Conservation (phyloP, 2,329 filamentous ascomycete species). For the Mollisiaceae sp. region DNA sequence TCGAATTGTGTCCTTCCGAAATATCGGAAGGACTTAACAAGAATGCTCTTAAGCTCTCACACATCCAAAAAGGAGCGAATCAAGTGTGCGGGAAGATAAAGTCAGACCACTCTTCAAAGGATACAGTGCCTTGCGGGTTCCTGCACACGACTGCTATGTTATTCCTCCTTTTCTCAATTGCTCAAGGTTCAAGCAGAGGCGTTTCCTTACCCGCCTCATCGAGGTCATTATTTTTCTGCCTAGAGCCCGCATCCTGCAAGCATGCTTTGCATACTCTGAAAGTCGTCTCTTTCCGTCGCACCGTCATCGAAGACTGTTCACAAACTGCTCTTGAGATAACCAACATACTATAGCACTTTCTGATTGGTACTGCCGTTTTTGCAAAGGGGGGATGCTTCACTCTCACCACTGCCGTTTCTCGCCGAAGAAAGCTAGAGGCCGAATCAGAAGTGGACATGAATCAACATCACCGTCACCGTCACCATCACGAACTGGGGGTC, state of each 20-base stretch:
- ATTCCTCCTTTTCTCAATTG: background rate
- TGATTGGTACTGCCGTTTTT: background rate
- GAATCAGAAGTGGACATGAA: background rate
- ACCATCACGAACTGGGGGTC: background rate
- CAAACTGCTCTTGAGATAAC: background rate
- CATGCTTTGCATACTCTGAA: background rate
- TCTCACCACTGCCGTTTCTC: background rate
- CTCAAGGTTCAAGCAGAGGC: background rate
- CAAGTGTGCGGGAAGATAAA: background rate
- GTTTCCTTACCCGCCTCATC: background rate
- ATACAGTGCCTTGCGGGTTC: background rate
- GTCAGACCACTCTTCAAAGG: constrained; percentile 4
- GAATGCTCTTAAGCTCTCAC: background rate
- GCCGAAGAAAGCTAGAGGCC: background rate
- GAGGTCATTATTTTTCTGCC: background rate
- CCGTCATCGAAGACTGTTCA: background rate
- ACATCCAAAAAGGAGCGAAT: background rate
- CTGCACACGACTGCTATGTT: background rate
- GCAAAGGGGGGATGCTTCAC: background rate
- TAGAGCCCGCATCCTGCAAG: background rate
- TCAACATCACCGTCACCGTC: background rate
- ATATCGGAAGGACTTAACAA: background rate
- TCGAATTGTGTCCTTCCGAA: background rate
- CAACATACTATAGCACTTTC: background rate
- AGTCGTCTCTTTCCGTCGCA: background rate